Conservation (phyloP, 768 basidiomycete species). For the Panaeolus papilionaceus region DNA sequence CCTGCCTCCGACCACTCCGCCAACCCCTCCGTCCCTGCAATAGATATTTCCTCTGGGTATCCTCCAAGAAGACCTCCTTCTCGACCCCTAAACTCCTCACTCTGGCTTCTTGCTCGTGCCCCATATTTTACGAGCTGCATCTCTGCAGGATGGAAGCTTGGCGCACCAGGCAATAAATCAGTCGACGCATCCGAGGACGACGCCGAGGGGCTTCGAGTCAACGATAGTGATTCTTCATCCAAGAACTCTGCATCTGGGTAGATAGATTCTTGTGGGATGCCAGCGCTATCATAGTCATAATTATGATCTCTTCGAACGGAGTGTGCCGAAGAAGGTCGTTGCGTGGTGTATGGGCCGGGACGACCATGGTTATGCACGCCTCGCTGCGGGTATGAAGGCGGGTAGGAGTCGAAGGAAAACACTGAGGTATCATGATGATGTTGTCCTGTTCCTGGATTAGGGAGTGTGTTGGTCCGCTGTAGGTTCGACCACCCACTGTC, state of each 20-base stretch:
- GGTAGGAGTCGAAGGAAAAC: not conserved
- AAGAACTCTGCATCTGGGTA: constrained; percentile 6
- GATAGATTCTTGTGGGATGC: not conserved
- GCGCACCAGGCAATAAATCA: constrained; percentile 5
- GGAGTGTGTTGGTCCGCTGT: constrained; percentile 5
- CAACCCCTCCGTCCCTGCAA: not conserved
- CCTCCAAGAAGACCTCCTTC: not conserved
- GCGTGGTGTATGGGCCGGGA: constrained; percentile 12
- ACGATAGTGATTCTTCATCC: not conserved
- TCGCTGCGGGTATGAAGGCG: constrained; percentile 3
- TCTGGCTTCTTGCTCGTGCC: not conserved
- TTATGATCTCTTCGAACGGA: constrained; percentile 7
- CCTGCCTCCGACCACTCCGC: not conserved
- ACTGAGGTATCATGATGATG: not conserved
- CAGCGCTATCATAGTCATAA: constrained; percentile 6
- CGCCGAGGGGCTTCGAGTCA: constrained; percentile 6
- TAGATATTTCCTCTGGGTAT: constrained; percentile 11
- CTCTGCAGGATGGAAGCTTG: constrained; percentile 16
- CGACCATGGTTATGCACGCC: constrained; percentile 10
- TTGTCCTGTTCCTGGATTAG: not conserved
- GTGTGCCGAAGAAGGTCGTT: constrained; percentile 11
- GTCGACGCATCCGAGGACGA: constrained; percentile 6
- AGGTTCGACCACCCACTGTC: constrained; percentile 8
- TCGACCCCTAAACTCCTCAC: not conserved
- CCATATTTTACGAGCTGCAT: constrained; percentile 24